Percentiles rank a stretch among this genome's conserved stretches.
Evolutionary conservation across 306 rosid genomes (phyloP).

Genomic region (Cucurbita maxima): DNA sequence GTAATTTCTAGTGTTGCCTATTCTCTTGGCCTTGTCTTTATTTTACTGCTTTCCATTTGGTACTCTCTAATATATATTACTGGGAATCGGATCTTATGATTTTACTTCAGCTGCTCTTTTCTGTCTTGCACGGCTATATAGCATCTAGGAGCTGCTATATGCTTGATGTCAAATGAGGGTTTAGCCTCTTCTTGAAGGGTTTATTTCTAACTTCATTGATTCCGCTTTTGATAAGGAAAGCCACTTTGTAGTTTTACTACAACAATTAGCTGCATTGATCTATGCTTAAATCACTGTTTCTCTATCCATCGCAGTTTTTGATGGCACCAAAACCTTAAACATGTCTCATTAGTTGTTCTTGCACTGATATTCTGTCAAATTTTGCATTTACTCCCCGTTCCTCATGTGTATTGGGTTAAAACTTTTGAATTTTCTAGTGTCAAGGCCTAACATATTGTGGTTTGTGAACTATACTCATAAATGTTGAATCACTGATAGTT

Average conservation of each 20-base stretch:
- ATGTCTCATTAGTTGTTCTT: not conserved
- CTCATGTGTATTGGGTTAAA: not conserved
- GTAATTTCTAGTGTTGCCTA: not conserved
- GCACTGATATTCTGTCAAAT: not conserved
- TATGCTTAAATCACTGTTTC: not conserved
- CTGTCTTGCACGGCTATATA: not conserved
- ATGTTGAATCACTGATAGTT: not conserved
- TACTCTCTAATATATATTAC: not conserved
- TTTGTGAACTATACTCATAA: not conserved
- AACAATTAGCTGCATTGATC: not conserved
- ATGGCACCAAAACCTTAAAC: not conserved
- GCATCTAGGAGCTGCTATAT: not conserved
- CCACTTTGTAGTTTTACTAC: not conserved
- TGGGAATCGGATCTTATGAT: not conserved
- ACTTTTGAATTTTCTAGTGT: not conserved
- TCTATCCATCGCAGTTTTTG: not conserved
- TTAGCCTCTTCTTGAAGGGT: not conserved
- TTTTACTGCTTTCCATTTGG: not conserved
- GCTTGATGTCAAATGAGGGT: not conserved
- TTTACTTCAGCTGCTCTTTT: not conserved
- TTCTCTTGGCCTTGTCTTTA: not conserved
- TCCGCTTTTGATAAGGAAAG: not conserved
- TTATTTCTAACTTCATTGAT: not conserved
- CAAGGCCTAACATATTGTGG: not conserved
- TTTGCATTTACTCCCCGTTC: not conserved